Conservation (phyloP, 805 yeast species). For the Scheffersomyces stipitis region DNA sequence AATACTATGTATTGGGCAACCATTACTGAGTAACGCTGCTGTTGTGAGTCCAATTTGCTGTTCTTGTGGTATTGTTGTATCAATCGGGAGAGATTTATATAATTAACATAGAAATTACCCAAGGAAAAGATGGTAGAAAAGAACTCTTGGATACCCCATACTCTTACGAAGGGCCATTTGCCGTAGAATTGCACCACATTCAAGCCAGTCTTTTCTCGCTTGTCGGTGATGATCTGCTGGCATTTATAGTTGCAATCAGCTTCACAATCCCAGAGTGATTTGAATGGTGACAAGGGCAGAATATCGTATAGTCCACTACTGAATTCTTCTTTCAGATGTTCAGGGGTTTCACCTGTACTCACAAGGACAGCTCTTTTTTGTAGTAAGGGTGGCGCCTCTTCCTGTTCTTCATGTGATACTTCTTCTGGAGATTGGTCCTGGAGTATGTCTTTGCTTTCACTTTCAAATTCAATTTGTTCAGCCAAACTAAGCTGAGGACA, state of each 20-base stretch:
- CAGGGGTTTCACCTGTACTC: background rate
- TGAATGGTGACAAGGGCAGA: slow-evolving; percentile 2
- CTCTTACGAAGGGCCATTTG: slow-evolving; percentile 43
- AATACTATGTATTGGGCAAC: slow-evolving; percentile 29
- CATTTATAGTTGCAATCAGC: slow-evolving; percentile 42
- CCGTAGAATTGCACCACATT: slow-evolving; percentile 42
- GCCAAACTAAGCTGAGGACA: slow-evolving; percentile 14
- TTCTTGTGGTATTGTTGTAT: slow-evolving; percentile 23
- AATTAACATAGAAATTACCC: slow-evolving; percentile 37
- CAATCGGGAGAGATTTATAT: slow-evolving; percentile 26
- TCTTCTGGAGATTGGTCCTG: slow-evolving; percentile 4
- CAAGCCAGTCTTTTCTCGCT: slow-evolving; percentile 15
- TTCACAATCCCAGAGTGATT: slow-evolving; percentile 31
- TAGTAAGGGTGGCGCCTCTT: slow-evolving; percentile 1
- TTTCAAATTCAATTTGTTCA: slow-evolving; percentile 8
- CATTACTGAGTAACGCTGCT: slow-evolving; percentile 18
- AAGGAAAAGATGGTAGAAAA: slow-evolving; percentile 34
- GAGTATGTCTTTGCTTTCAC: background rate
- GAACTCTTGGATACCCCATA: slow-evolving; percentile 38
- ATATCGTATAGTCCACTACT: background rate
- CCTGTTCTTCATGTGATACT: slow-evolving; percentile 1
- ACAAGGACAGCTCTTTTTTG: background rate
- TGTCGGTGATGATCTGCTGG: slow-evolving; percentile 31
- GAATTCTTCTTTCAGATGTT: background rate
- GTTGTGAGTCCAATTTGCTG: slow-evolving; percentile 4